A percentile compares a stretch with the other conserved stretches of the same genome.
Evolutionary conservation across 75 land plant species (phyloP).

Genomic region (Cupressus sempervirens): DNA sequence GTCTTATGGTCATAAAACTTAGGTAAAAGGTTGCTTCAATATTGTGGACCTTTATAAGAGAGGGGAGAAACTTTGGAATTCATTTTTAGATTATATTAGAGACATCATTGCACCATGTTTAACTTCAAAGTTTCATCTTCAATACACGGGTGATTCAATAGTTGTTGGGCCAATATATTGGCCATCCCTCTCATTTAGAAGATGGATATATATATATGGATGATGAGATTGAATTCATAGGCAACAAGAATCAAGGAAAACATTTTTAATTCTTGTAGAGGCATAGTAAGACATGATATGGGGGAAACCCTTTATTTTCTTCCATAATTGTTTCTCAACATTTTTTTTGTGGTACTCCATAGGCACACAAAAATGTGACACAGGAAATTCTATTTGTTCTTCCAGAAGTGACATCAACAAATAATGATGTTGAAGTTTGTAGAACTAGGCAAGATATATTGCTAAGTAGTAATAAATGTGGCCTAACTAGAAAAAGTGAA

Average conservation of each 20-base stretch:
- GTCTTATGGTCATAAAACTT: slow-evolving; percentile 4
- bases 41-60: slow-evolving; percentile 28
- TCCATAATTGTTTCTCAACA: slow-evolving; percentile 93
- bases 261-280: slow-evolving; percentile 89
- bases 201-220: slow-evolving; percentile 97
- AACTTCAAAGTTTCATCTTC: slow-evolving; percentile 92
- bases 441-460: slow-evolving; percentile 19
- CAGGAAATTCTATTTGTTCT: slow-evolving; percentile 90
- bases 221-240: slow-evolving; percentile 66
- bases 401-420: slow-evolving; percentile 62
- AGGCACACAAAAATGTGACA: slow-evolving; percentile 77
- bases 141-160: slow-evolving; percentile 50
- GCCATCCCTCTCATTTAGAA: slow-evolving; percentile 77
- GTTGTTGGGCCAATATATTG: slow-evolving; percentile 64
- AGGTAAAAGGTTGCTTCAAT: not conserved
- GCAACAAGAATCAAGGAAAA: slow-evolving; percentile 72
- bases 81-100: slow-evolving; percentile 90
- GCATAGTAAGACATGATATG: slow-evolving; percentile 96
- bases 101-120: slow-evolving; percentile 97
- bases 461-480: slow-evolving; percentile 12
- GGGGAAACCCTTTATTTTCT: slow-evolving; percentile 85
- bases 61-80: slow-evolving; percentile 86
- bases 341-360: slow-evolving; percentile 79
- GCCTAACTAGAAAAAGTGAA: slow-evolving; percentile 66
- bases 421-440: slow-evolving; percentile 24